phyloP scores from a whole-genome alignment of 78 protist genomes.

The Dictyostelium capitatum region DNA sequence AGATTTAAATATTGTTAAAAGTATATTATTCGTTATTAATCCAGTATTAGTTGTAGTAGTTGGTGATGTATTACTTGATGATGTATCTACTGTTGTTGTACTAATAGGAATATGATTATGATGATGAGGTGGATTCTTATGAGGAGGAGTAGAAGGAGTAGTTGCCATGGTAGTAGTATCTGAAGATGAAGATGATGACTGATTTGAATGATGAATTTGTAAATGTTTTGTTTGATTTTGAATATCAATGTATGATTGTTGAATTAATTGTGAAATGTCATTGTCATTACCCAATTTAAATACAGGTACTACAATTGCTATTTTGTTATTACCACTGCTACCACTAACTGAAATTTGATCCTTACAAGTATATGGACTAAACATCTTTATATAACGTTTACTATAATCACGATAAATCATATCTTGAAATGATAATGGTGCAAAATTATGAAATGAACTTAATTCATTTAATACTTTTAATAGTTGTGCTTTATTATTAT shows the following conservation, averaged over 20 bases:
- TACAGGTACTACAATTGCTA: neutral
- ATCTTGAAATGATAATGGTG: neutral
- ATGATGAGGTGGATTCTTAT: neutral
- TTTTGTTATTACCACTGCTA: too few relatives aligned
- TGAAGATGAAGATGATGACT: neutral
- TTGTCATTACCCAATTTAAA: conserved; percentile 12
- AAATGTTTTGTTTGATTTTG: neutral
- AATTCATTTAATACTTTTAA: neutral
- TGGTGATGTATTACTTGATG: too few relatives aligned
- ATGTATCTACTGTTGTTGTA: neutral
- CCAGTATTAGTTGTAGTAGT: too few relatives aligned
- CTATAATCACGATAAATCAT: neutral
- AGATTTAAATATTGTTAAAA: neutral
- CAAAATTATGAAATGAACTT: conserved; percentile 14
- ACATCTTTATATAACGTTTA: neutral
- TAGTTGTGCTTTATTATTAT: neutral
- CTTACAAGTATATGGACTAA: neutral
- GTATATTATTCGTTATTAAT: neutral
- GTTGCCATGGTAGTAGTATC: neutral
- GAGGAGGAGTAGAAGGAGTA: too few relatives aligned
- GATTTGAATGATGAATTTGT: neutral
- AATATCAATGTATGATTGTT: neutral
- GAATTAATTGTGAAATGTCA: neutral
- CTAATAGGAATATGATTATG: neutral
- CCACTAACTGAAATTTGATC: neutral